Base-by-base conservation (phyloP, 2,329 filamentous ascomycete genomes). In the Epichloe gansuensis region DNA sequence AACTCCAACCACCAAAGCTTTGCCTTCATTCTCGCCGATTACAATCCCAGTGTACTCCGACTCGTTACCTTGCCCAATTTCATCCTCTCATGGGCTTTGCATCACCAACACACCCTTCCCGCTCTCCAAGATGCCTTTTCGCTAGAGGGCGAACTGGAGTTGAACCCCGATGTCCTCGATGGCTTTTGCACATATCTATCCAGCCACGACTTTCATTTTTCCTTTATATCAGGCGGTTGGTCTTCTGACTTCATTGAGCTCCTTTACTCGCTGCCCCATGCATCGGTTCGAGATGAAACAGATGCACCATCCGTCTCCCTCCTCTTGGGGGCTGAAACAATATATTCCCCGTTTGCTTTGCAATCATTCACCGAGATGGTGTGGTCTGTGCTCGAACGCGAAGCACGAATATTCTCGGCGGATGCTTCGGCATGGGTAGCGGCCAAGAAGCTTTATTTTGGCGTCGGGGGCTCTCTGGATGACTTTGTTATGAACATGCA, bases 371-470 rank as follows among this genome's bases (percentile, higher is more conserved):
- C 82, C 1, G 78, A 84, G 40, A 81, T 82, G 4, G 70, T 89
- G 12, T 74, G 84, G 42, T 69, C 69, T 4, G 68, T 87, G 15
- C 68, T 89, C 44, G 63, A 72, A 21, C 67, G 68, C 48, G 73
- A 81, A 48, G 27, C n/a, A 52, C 55, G 36, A 36, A 47, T 4
- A 51, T 53, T 2, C 58, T 62, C 2, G 62, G 63, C 73, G 49
- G 68, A 71, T 49, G 78, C 81, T 0, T 77, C 76, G 47, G 81
- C 84, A 1, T 70, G 89, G 21, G 76, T 91, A 5, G 87, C 78
- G 3, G 87, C 87, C 1, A 93, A 93, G 70, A 78, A 80, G 57
- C 74, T 90, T 11, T 93, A 93, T 66, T 93, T 93, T 67, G 87
- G 87, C 3, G 87, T 93, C 5, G 87, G 87, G 0, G 87, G 87